Conservation (phyloP, 805 yeast species). For the Teunomyces barrocoloradensis region DNA sequence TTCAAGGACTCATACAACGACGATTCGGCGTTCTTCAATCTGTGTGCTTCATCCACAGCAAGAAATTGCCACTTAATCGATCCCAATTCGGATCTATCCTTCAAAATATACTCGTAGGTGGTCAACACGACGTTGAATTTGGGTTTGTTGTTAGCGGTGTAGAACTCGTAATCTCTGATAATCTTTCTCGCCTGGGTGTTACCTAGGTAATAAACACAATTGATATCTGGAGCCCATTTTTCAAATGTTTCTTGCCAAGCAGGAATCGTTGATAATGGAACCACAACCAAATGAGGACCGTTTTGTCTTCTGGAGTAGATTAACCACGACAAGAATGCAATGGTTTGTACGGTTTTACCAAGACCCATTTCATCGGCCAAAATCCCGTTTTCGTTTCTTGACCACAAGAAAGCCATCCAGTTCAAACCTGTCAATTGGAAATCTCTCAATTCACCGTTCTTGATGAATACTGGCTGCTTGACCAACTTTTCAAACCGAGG, state of each 20-base stretch:
- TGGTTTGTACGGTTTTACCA: conserved; percentile 97
- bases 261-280: conserved; percentile 92
- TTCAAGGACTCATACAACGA: conserved; percentile 86
- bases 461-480: conserved; percentile 84
- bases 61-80: conserved; percentile 89
- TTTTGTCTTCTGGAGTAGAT: conserved; percentile 93
- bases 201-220: conserved; percentile 90
- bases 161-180: conserved; percentile 84
- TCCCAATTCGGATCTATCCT: conserved; percentile 81
- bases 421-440: conserved; percentile 97
- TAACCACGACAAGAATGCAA: conserved; percentile 90
- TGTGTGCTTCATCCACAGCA: conserved; percentile 98
- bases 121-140: conserved; percentile 91
- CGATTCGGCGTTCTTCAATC: conserved; percentile 90
- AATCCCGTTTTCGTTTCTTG: conserved; percentile 94
- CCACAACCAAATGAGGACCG: conserved; percentile 96
- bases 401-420: conserved; percentile 99
- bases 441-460: conserved; percentile 89
- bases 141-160: conserved; percentile 60
- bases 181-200: conserved; percentile 81
- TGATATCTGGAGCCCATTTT: conserved; percentile 94
- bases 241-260: conserved; percentile 99
- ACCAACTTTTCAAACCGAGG: conserved; percentile 87
- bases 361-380: conserved; percentile 99
- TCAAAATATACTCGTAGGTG: conserved; percentile 93